Evolutionary conservation across 768 basidiomycete genomes (phyloP), one percentile per base, ranked within the genome.

Genomic region (Lactifluus rugatus): DNA sequence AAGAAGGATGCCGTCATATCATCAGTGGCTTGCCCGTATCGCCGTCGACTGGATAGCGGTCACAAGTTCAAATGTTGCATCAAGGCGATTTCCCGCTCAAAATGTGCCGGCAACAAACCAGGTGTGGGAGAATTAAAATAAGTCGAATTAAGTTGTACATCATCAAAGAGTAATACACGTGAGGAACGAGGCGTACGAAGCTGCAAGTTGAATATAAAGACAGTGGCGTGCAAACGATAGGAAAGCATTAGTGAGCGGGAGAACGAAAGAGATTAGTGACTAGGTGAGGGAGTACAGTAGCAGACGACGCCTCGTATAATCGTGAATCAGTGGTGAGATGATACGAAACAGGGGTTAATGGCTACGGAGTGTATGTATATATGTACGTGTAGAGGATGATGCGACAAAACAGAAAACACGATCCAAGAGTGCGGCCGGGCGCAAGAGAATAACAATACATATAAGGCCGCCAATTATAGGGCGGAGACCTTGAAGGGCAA

Each of bases 111-210:
- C 37, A 44, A 48, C 19, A 23, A 9, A 31, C 45, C 42, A 36
- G 19, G 31, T 48, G 41, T 28, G 44, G 23, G n/a, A 28, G 37
- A 58, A 60, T 60, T 56, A 56, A 60, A 41, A 60, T 49, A 50
- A 31, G 28, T n/a, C 11, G 54, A 44, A 52, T 46, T 60, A 60
- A 39, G 59, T 51, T 39, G 54, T 60, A 60, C 59, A 60, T 60
- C 57, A 48, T 53, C 59, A 46, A 54, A 26, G 59, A 50, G 44
- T 51, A 56, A 60, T 60, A 60, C 59, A 60, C 54, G 54, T 60
- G 59, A 45, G 28, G 28, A 19, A 42, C 53, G 58, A 60, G 59
- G 54, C 59, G 59, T 51, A 42, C 48, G 49, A 21, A 37, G 49
- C 54, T 60, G 59, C 54, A 46, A 37, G 45, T 44, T 60, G 58